Evolutionary conservation across 768 basidiomycete species (phyloP).

Genomic region (Trametes sanguinea): DNA sequence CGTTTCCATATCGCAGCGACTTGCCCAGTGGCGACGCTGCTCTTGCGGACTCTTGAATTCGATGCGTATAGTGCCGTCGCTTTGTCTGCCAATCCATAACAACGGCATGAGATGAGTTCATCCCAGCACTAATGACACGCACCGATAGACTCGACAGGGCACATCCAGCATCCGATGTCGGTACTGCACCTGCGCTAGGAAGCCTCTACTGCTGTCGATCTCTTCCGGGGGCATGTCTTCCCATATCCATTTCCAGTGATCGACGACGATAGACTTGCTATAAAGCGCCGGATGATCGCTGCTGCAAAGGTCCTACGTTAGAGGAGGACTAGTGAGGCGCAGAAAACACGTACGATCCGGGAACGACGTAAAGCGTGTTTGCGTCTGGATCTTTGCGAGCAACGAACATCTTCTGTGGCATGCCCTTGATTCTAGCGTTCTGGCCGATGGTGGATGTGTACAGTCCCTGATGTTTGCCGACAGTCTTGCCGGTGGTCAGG

Average conservation of each 20-base stretch:
- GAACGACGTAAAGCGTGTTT: slow-evolving; percentile 78
- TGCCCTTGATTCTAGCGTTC: slow-evolving; percentile 64
- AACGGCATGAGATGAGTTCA: background rate
- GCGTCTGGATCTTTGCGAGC: slow-evolving; percentile 60
- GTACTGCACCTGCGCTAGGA: slow-evolving; percentile 56
- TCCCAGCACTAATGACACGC: slow-evolving; percentile 6
- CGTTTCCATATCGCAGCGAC: slow-evolving; percentile 72
- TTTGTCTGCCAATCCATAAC: slow-evolving; percentile 26
- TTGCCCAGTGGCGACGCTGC: slow-evolving; percentile 79
- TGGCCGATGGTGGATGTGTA: slow-evolving; percentile 91
- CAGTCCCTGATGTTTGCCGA: slow-evolving; percentile 71
- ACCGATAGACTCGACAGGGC: slow-evolving; percentile 56
- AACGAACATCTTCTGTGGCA: slow-evolving; percentile 67
- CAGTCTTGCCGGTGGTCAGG: slow-evolving; percentile 49
- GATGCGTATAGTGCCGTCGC: slow-evolving; percentile 41
- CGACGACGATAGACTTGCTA: slow-evolving; percentile 35
- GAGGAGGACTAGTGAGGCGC: background rate
- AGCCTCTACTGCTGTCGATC: slow-evolving; percentile 45
- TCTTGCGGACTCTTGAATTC: slow-evolving; percentile 59
- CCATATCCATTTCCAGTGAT: slow-evolving; percentile 81
- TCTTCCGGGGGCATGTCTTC: slow-evolving; percentile 51
- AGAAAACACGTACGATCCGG: slow-evolving; percentile 54
- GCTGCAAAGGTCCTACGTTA: slow-evolving; percentile 37
- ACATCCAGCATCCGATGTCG: slow-evolving; percentile 68
- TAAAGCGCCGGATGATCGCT: slow-evolving; percentile 59